A percentile compares a stretch with the other conserved stretches of the same genome.
These are phyloP conservation scores for Macrophomina phaseolina DNA, from an alignment of 2,329 filamentous ascomycete genomes.

Conservation along the genomic window DNA sequence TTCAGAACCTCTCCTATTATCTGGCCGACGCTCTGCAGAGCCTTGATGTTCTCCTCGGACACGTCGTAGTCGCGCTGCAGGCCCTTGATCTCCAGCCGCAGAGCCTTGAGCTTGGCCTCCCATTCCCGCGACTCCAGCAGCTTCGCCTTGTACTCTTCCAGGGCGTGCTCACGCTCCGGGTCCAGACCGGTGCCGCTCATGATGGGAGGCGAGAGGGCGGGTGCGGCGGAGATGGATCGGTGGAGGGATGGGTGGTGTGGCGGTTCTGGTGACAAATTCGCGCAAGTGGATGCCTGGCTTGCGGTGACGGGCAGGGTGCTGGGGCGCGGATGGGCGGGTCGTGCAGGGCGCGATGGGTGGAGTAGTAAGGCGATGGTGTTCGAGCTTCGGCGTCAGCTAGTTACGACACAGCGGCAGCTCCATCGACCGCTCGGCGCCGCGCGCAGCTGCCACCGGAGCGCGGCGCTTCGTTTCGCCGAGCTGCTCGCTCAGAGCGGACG, in stretches of 20 bases:
- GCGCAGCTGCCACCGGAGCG: not conserved
- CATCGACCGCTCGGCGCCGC: not conserved
- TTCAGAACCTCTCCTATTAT: constrained; percentile 99
- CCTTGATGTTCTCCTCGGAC: constrained; percentile 99
- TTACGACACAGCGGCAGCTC: constrained; percentile 12
- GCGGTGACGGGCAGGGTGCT: constrained; percentile 1
- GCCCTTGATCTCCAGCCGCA: constrained; percentile 95
- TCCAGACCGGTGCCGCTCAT: constrained; percentile 48
- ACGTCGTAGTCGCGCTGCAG: constrained; percentile 94
- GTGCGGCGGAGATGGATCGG: constrained; percentile 19
- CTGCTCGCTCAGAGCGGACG: no score
- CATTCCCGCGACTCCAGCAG: constrained; percentile 93
- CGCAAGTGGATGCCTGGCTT: constrained; percentile 9
- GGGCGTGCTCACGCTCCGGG: constrained; percentile 58
- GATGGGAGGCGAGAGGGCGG: constrained; percentile 12
- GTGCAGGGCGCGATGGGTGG: constrained; percentile 4
- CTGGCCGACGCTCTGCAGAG: constrained; percentile 96
- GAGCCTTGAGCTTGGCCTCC: constrained; percentile 95
- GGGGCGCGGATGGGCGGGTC: constrained; percentile 10
- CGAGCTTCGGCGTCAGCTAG: constrained; percentile 15
- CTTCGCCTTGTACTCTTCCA: constrained; percentile 60
- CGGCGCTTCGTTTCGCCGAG: constrained; percentile 9
- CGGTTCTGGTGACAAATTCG: constrained; percentile 20
- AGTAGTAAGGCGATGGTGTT: constrained; percentile 10
- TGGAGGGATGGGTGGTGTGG: constrained; percentile 2